These are phyloP conservation scores for Aquilaria agallochum DNA, from an alignment of 441 rosid genomes.

Conservation along the genomic window DNA sequence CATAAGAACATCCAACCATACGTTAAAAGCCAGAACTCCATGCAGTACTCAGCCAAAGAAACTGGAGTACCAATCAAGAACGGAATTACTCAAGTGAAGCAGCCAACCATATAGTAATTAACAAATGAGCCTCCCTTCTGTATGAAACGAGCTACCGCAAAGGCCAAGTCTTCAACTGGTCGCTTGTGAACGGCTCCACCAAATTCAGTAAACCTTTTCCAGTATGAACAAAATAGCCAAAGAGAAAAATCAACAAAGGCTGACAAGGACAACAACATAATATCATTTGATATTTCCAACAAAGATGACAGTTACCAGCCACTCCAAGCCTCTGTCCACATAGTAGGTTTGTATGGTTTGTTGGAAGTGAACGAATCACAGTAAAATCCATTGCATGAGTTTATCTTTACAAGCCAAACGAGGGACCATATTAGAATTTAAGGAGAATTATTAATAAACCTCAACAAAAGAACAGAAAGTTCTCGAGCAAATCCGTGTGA, in stretches of 20 bases:
- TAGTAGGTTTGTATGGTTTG: slow-evolving; percentile 66
- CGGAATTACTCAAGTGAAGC: background rate
- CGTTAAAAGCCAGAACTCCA: too few species aligned
- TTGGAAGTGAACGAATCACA: slow-evolving; percentile 73
- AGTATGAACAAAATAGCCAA: background rate
- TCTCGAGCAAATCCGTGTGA: too few species aligned
- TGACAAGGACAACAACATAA: too few species aligned
- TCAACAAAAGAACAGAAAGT: too few species aligned
- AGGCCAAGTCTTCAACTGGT: slow-evolving; percentile 88
- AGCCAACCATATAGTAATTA: slow-evolving; percentile 70
- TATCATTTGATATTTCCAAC: too few species aligned
- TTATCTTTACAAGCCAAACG: slow-evolving; percentile 35
- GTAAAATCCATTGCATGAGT: slow-evolving; percentile 84
- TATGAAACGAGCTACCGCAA: slow-evolving; percentile 69
- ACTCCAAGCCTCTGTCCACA: slow-evolving; percentile 96
- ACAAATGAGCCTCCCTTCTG: slow-evolving; percentile 77
- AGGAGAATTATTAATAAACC: too few species aligned
- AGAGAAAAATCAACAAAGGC: too few species aligned
- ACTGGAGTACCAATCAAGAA: too few species aligned
- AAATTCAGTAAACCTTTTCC: slow-evolving; percentile 66
- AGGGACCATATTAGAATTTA: too few species aligned
- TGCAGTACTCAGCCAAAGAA: too few species aligned
- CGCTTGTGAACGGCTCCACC: slow-evolving; percentile 67
- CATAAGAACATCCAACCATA: slow-evolving; percentile 3
- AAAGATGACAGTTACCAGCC: slow-evolving; percentile 51